Conservation (phyloP, 371 early-diverging fungal species). For the Caulochytrium protostelioides region DNA sequence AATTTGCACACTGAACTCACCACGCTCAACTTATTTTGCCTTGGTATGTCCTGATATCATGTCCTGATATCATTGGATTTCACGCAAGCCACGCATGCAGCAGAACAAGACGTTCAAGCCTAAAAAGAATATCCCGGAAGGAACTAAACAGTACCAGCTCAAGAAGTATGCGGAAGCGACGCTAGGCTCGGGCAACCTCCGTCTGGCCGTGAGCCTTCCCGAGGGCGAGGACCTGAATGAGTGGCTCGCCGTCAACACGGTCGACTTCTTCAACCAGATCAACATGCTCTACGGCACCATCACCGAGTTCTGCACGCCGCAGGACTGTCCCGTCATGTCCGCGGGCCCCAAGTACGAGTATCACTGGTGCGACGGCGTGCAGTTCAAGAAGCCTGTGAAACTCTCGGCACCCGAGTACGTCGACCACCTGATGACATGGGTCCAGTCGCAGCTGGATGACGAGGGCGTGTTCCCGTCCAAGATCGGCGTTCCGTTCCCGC, state of each 20-base stretch:
- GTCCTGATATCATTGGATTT: too few species aligned
- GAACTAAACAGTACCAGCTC: constrained; percentile 31
- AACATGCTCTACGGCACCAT: constrained; percentile 72
- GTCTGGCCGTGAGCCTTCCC: constrained; percentile 48
- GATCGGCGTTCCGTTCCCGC: constrained; percentile 38
- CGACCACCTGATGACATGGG: constrained; percentile 57
- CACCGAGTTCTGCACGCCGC: constrained; percentile 52
- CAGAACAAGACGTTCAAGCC: constrained; percentile 29
- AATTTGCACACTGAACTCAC: too few species aligned
- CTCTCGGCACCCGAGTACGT: constrained; percentile 70
- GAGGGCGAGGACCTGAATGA: constrained; percentile 63
- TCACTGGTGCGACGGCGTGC: constrained; percentile 53
- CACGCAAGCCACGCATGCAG: neutral
- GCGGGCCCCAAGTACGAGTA: constrained; percentile 63
- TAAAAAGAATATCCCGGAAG: constrained; percentile 22
- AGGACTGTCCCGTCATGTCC: constrained; percentile 61
- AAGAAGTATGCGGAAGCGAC: constrained; percentile 44
- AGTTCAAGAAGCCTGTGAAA: constrained; percentile 44
- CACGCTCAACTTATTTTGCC: too few species aligned
- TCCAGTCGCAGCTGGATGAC: constrained; percentile 54
- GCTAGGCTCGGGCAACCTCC: constrained; percentile 47
- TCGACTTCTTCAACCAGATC: constrained; percentile 82
- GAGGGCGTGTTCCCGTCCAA: constrained; percentile 55
- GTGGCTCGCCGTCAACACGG: constrained; percentile 70
- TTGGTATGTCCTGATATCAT: too few species aligned